Percentiles rank a stretch among this genome's conserved stretches.
Conservation (phyloP, 495 filamentous ascomycete species). For the Staphylotrichum tortipilum region DNA sequence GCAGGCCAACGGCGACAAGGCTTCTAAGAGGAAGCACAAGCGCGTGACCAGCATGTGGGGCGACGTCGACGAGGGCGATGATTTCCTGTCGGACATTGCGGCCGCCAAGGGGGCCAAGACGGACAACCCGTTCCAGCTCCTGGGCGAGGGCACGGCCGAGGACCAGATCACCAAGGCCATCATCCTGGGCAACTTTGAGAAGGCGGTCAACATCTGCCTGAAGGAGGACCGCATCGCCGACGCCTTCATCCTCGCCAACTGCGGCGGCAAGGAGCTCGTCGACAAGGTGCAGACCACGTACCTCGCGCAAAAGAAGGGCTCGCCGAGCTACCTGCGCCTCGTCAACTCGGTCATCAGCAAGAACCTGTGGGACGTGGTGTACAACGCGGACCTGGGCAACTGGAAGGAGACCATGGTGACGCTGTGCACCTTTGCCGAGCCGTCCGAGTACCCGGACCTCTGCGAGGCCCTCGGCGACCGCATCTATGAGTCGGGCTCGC, state of each 20-base stretch:
- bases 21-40: slow-evolving; percentile 31
- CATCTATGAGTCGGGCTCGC: slow-evolving; percentile 62
- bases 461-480: slow-evolving; percentile 93
- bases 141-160: slow-evolving; percentile 72
- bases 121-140: slow-evolving; percentile 51
- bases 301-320: slow-evolving; percentile 68
- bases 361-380: slow-evolving; percentile 96
- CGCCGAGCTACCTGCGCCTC: slow-evolving; percentile 85
- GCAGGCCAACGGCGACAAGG: slow-evolving; percentile 25
- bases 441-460: slow-evolving; percentile 87
- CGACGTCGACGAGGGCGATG: slow-evolving; percentile 66
- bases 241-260: slow-evolving; percentile 97
- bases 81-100: slow-evolving; percentile 69
- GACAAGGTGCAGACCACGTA: slow-evolving; percentile 91
- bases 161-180: slow-evolving; percentile 78
- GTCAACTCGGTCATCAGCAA: slow-evolving; percentile 89
- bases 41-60: slow-evolving; percentile 38
- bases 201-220: slow-evolving; percentile 78
- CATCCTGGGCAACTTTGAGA: slow-evolving; percentile 83
- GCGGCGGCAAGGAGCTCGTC: slow-evolving; percentile 85
- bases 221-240: slow-evolving; percentile 85
- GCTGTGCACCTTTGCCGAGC: slow-evolving; percentile 87
- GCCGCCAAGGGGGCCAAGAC: slow-evolving; percentile 46
- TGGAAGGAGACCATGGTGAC: slow-evolving; percentile 98
- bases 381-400: slow-evolving; percentile 84